These are phyloP conservation scores for Anthracocystis panici-leucophaei DNA, from an alignment of 1,284 basidiomycete species.

Conservation along the genomic window DNA sequence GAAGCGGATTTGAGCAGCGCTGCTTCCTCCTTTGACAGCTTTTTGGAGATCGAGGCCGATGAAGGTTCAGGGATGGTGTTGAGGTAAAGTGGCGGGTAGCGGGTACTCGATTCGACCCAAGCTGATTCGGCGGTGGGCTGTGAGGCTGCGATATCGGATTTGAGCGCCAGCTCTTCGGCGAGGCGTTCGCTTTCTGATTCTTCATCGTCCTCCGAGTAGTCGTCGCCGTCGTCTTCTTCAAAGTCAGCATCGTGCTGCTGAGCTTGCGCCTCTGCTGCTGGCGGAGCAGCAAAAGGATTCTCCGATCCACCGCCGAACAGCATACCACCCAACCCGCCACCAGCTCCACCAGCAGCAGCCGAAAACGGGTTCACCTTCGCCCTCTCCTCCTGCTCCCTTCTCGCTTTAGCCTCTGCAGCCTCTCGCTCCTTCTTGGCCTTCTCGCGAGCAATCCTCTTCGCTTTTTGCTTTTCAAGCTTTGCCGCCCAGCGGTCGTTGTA, in stretches of 20 bases:
- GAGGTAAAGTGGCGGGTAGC: conserved; percentile 61
- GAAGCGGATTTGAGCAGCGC: conserved; percentile 41
- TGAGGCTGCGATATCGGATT: conserved; percentile 54
- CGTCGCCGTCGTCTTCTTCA: conserved; percentile 22
- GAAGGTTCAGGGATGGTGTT: conserved; percentile 66
- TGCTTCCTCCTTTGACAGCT: conserved; percentile 42
- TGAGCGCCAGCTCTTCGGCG: conserved; percentile 66
- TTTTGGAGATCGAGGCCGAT: conserved; percentile 35
- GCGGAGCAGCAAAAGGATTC: conserved; percentile 48
- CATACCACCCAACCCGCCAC: conserved; percentile 33
- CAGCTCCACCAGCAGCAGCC: conserved; percentile 17
- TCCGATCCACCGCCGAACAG: conserved; percentile 54
- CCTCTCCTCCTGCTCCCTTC: conserved; percentile 46
- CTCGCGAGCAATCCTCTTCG: conserved; percentile 25
- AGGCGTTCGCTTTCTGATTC: conserved; percentile 52
- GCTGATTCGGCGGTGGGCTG: conserved; percentile 23
- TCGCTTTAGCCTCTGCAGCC: conserved; percentile 38
- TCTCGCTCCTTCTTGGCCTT: conserved; percentile 43
- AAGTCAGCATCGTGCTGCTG: conserved; percentile 3
- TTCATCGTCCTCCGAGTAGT: conserved; percentile 42
- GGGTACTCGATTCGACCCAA: conserved; percentile 51
- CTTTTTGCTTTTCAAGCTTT: conserved; percentile 64
- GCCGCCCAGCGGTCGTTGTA: conserved; percentile 67
- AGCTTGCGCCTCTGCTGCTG: background rate
- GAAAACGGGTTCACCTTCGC: conserved; percentile 57